These are phyloP conservation scores for Acanthamoeba triangularis DNA, from an alignment of 208 protist species.

Conservation along the genomic window DNA sequence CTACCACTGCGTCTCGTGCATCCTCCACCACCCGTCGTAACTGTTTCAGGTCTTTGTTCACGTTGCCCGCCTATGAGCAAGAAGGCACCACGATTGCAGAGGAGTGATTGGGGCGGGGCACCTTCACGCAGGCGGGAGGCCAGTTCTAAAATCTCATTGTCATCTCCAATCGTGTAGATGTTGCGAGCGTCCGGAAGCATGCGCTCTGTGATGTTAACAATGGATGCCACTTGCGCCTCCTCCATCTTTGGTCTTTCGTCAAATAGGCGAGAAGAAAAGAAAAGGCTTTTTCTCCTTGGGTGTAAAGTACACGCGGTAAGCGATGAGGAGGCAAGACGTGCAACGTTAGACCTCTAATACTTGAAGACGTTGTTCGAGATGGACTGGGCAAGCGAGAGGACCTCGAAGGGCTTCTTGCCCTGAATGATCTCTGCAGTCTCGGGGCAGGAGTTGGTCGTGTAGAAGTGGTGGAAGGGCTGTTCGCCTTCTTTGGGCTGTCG, in stretches of 20 bases:
- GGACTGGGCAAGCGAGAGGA: slow-evolving; percentile 76
- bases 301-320: too few species aligned
- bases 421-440: background rate
- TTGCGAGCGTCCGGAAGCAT: slow-evolving; percentile 1
- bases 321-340: background rate
- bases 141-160: background rate
- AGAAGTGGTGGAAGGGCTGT: slow-evolving; percentile 78
- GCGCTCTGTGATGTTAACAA: background rate
- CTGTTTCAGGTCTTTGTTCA: background rate
- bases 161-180: background rate
- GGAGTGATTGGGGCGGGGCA: background rate
- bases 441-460: slow-evolving; percentile 81
- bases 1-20: background rate
- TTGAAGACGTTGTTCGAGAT: slow-evolving; percentile 36
- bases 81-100: background rate
- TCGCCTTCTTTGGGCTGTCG: background rate
- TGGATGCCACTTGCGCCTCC: background rate
- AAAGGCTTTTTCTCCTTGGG: background rate
- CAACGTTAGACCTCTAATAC: background rate
- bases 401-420: slow-evolving; percentile 78
- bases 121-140: background rate
- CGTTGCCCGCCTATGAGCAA: background rate
- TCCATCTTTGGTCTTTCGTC: slow-evolving; percentile 8
- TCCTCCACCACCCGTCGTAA: background rate
- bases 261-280: too few species aligned